Conservation (phyloP, 176 grass and related monocot genomes). For the Oryza rufipogon region DNA sequence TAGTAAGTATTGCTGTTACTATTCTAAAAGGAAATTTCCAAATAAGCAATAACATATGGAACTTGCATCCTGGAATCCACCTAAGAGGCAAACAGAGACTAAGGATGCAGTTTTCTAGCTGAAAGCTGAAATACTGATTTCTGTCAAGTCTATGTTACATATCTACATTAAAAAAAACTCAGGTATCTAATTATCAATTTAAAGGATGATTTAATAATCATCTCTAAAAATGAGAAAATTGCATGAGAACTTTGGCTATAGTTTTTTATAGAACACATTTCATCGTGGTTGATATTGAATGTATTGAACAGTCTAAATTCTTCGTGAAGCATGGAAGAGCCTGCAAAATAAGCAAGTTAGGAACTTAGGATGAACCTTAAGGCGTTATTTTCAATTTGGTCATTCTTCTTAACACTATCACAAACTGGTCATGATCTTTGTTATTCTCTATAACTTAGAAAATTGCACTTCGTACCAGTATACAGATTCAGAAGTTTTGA, state of each 20-base stretch:
- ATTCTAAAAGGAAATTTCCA: not conserved
- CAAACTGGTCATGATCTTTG: not conserved
- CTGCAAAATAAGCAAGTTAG: slow-evolving; percentile 10
- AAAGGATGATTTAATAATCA: not conserved
- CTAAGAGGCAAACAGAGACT: not conserved
- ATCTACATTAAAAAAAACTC: not conserved
- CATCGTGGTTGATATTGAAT: slow-evolving; percentile 10
- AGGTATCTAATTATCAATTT: not conserved
- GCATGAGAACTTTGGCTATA: not conserved
- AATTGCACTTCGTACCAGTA: not conserved
- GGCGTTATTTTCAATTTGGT: not conserved
- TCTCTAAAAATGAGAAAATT: not conserved
- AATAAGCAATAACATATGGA: not conserved
- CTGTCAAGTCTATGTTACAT: not conserved
- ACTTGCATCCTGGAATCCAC: not conserved
- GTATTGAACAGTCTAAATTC: not conserved
- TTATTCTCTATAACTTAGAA: not conserved
- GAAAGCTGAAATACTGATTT: not conserved
- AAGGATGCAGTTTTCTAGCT: slow-evolving; percentile 8
- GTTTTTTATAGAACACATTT: not conserved
- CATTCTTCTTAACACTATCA: not conserved
- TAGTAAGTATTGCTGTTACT: not conserved
- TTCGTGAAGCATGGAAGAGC: not conserved
- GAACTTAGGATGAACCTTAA: not conserved
- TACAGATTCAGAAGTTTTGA: not conserved